Evolutionary conservation across 805 yeast species (phyloP).

Genomic region (Jamesozyma gamospora): DNA sequence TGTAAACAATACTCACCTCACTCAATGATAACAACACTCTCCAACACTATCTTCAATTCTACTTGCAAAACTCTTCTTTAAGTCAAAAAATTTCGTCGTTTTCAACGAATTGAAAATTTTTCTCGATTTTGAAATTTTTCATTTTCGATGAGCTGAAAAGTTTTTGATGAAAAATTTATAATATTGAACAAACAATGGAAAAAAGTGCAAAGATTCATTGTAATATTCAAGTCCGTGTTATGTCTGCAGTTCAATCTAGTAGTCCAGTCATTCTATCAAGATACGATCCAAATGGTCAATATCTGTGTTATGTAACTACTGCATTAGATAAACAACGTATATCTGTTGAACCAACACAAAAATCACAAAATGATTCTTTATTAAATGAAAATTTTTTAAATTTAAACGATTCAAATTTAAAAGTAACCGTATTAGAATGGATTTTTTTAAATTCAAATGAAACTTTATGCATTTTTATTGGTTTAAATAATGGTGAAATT

Average conservation of each 20-base stretch:
- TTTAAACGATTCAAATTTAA: conserved; percentile 19
- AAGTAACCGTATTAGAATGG: conserved; percentile 21
- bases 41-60: no score
- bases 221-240: not conserved
- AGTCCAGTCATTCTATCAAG: conserved; percentile 28
- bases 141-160: conserved; percentile 9
- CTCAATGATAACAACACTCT: no score
- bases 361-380: conserved; percentile 21
- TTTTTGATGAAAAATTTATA: not conserved
- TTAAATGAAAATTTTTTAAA: conserved; percentile 26
- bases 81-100: not conserved
- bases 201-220: no score
- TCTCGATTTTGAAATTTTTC: not conserved
- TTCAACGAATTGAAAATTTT: conserved; percentile 5
- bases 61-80: not conserved
- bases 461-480: conserved; percentile 45
- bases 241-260: conserved; percentile 6
- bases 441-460: conserved; percentile 25
- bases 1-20: no score
- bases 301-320: conserved; percentile 53
- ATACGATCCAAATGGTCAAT: conserved; percentile 55
- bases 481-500: conserved; percentile 55
- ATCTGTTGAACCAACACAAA: conserved; percentile 45
- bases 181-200: not conserved
- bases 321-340: conserved; percentile 66